Conservation (phyloP, 176 grass and related monocot genomes). For the Oropetium thomaeum region DNA sequence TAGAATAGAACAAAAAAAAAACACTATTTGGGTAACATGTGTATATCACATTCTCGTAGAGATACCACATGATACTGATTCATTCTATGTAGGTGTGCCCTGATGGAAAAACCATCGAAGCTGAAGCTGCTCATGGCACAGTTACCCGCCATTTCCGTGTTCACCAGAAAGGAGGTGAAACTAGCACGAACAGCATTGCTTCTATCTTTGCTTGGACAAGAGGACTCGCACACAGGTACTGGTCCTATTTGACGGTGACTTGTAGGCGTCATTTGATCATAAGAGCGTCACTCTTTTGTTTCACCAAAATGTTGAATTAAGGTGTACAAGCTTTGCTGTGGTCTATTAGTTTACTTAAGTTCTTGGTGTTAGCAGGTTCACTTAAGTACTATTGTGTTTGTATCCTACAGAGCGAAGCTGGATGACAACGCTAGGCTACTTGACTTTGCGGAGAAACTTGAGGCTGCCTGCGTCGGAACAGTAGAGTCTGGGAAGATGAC, state of each 20-base stretch:
- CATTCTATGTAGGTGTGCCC: conserved; percentile 67
- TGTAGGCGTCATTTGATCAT: not conserved
- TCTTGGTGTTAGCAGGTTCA: not conserved
- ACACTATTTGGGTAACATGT: too few species aligned
- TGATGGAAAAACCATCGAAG: conserved; percentile 98
- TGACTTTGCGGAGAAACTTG: conserved; percentile 83
- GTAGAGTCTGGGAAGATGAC: conserved; percentile 99
- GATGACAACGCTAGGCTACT: conserved; percentile 78
- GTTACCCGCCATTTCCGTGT: conserved; percentile 96
- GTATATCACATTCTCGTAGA: not conserved
- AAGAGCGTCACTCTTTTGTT: not conserved
- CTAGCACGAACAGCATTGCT: conserved; percentile 98
- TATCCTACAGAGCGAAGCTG: conserved; percentile 71
- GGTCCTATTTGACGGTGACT: not conserved
- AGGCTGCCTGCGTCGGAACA: conserved; percentile 72
- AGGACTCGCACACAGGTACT: conserved; percentile 90
- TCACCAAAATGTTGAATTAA: not conserved
- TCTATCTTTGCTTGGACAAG: conserved; percentile 99
- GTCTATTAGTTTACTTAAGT: not conserved
- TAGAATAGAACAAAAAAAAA: not conserved
- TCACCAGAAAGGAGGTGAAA: conserved; percentile 94
- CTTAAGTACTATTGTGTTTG: not conserved
- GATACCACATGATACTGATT: conserved; percentile 7
- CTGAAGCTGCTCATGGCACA: conserved; percentile 97
- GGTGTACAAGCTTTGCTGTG: not conserved